phyloP scores from a whole-genome alignment of 2,329 filamentous ascomycete genomes.

The Fusarium bulbicola region DNA sequence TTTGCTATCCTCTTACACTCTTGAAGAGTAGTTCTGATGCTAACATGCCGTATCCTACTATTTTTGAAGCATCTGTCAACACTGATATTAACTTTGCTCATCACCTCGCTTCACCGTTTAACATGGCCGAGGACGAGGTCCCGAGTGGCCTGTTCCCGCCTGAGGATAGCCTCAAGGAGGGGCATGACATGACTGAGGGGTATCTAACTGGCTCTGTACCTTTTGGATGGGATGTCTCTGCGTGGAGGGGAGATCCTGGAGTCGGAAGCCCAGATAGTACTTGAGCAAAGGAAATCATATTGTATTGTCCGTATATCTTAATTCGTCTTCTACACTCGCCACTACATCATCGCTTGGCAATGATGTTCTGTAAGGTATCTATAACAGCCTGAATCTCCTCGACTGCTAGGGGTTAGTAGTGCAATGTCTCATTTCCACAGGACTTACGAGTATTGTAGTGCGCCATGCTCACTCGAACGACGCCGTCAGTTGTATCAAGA shows the following conservation, averaged over 20 bases:
- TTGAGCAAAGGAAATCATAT: neutral
- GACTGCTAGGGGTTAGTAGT: neutral
- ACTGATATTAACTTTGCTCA: neutral
- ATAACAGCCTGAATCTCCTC: slow-evolving; percentile 11
- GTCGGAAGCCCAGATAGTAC: rapidly evolving
- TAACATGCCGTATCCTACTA: neutral
- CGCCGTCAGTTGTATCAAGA: slow-evolving; percentile 64
- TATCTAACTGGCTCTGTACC: neutral
- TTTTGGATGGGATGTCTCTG: neutral
- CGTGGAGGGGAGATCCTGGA: neutral
- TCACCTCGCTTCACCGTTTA: neutral
- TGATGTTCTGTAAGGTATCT: neutral
- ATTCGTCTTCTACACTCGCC: rapidly evolving
- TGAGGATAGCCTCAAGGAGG: rapidly evolving
- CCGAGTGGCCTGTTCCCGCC: neutral
- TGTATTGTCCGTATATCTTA: rapidly evolving
- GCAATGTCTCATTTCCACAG: rapidly evolving
- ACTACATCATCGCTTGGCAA: neutral
- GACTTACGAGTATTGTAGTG: slow-evolving; percentile 75
- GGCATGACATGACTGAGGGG: neutral
- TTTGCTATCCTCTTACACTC: neutral
- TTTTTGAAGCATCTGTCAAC: neutral
- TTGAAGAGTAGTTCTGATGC: rapidly evolving
- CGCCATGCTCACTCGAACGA: slow-evolving; percentile 75
- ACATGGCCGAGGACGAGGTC: neutral